A percentile compares a stretch with the other conserved stretches of the same genome.
phyloP scores from a whole-genome alignment of 2,329 filamentous ascomycete genomes.

The Pseudocercospora vitis region DNA sequence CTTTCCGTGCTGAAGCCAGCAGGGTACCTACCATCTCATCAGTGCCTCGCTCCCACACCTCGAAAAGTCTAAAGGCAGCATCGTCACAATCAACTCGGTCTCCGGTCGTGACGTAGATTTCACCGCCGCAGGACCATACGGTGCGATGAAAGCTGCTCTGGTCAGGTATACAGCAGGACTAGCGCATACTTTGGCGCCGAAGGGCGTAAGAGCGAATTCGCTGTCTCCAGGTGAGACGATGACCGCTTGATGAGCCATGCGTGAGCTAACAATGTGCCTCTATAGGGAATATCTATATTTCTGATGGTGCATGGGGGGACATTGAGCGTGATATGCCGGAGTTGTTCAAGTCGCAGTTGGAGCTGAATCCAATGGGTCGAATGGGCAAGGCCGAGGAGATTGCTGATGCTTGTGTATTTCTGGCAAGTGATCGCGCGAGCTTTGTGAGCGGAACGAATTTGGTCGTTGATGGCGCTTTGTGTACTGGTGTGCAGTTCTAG shows the following conservation, averaged over 20 bases:
- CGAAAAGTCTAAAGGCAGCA: conserved; percentile 38
- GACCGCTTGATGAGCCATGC: not conserved
- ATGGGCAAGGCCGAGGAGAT: conserved; percentile 54
- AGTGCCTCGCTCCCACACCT: conserved; percentile 38
- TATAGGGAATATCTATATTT: conserved; percentile 42
- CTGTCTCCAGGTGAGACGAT: conserved; percentile 22
- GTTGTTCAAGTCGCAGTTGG: conserved; percentile 33
- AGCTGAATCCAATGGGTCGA: conserved; percentile 44
- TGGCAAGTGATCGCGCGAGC: conserved; percentile 37
- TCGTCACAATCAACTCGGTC: conserved; percentile 41
- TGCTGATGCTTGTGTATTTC: conserved; percentile 49
- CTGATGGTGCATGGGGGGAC: conserved; percentile 41
- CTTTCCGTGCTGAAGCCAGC: too few species aligned
- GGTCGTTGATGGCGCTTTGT: conserved; percentile 35
- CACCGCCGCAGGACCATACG: conserved; percentile 41
- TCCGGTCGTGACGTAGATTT: conserved; percentile 42
- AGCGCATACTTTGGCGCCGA: conserved; percentile 38
- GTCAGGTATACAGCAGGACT: conserved; percentile 42
- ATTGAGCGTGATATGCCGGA: conserved; percentile 36
- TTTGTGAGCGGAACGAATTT: conserved; percentile 37
- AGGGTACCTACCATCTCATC: conserved; percentile 37
- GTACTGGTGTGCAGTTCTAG: conserved; percentile 34
- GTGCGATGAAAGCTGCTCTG: conserved; percentile 39
- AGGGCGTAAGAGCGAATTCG: conserved; percentile 41
- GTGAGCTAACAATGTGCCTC: conserved; percentile 21